Evolutionary conservation across 164 flowering plant genomes (phyloP), one percentile per base, ranked within the genome.

Genomic region (Malania oleifera): DNA sequence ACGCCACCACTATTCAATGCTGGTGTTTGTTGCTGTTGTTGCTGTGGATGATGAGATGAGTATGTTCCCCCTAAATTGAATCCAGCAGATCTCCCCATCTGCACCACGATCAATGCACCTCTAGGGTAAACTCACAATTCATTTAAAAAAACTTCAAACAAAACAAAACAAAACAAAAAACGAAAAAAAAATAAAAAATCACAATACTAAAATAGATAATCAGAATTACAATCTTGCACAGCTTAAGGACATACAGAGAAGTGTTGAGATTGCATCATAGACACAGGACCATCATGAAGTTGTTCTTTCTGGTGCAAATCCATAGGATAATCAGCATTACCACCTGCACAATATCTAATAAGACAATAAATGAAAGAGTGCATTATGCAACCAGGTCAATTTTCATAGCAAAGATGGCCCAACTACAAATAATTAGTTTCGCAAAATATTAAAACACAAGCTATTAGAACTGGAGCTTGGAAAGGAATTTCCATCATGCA

Each of bases 221-320:
- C 27, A 44, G 48, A 45, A 26, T 19, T 18, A 5, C 14, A 23
- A 27, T 25, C 6, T 26, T 27, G n/a, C 7, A 14, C 15, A n/a
- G 26, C 27, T 9, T 12, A 40, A n/a, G 13, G 25, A 73, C 96
- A 72, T 71, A 89, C 96, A 52, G 89, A 69, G 73, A 82, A 84
- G 53, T 86, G 91, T 67, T 83, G 98, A 39, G 91, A 72, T 57
- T 90, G 91, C 84, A 85, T 88, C 83, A 89, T 82, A 14, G 96
- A 79, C 63, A 80, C 60, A 29, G 80, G 39, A 76, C 74, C 81
- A 50, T 86, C 98, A 72, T 82, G 98, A 65, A 82, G 79, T 57
- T 80, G 92, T 56, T 91, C 98, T 74, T 91, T 89, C 70, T 82
- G 91, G 64, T 86, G 90, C 84, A 89, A 56, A 64, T 88, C 93